Evolutionary conservation across 2,329 filamentous ascomycete genomes (phyloP).

Genomic region (Zymoseptoria pseudotritici): DNA sequence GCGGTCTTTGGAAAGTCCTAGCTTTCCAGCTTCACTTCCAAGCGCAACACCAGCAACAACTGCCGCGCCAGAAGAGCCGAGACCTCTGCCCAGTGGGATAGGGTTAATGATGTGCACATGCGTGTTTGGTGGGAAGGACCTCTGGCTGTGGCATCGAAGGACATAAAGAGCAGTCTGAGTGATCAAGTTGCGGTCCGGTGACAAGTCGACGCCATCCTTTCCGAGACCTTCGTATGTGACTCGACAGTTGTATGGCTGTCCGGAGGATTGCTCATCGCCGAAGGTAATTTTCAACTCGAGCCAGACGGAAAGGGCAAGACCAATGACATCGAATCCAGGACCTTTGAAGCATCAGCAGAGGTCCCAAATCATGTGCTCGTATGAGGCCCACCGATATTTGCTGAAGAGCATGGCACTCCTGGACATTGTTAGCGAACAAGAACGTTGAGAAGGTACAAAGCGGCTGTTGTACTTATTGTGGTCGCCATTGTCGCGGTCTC

Average conservation of each 20-base stretch:
- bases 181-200: conserved; percentile 83
- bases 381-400: conserved; percentile 65
- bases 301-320: conserved; percentile 87
- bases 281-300: conserved; percentile 81
- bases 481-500: conserved; percentile 15
- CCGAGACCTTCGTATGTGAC: conserved; percentile 86
- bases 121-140: conserved; percentile 75
- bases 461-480: conserved; percentile 12
- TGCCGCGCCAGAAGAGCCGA: conserved; percentile 92
- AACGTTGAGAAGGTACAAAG: not conserved
- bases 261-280: conserved; percentile 50
- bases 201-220: conserved; percentile 69
- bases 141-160: conserved; percentile 80
- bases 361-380: not conserved
- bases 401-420: conserved; percentile 79
- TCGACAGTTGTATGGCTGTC: conserved; percentile 69
- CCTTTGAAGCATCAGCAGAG: conserved; percentile 32
- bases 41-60: conserved; percentile 93
- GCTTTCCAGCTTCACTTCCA: conserved; percentile 76
- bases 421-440: conserved; percentile 4
- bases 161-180: conserved; percentile 93
- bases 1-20: conserved; percentile 69
- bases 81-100: conserved; percentile 82
- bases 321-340: conserved; percentile 95
- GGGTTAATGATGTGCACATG: conserved; percentile 93